Percentiles rank a stretch among this genome's conserved stretches.
Conservation (phyloP, 2,329 filamentous ascomycete genomes). For the Cercospora berteroae region DNA sequence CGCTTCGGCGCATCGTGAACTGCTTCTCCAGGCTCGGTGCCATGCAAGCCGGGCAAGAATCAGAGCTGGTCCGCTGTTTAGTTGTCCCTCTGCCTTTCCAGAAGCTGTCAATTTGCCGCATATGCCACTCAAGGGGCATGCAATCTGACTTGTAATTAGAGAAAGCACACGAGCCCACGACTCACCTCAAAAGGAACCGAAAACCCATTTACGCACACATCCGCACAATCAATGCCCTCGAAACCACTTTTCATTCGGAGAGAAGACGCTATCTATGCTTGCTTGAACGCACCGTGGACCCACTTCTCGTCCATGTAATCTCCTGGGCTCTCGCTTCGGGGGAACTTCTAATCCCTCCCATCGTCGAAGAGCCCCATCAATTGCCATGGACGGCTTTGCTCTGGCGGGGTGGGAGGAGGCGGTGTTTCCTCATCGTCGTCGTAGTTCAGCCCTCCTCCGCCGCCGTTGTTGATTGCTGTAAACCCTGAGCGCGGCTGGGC, state of each 20-base stretch:
- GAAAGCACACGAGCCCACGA: not conserved
- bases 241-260: not conserved
- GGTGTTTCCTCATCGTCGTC: conserved; percentile 4
- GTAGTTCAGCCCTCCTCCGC: conserved; percentile 5
- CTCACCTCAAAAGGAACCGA: not conserved
- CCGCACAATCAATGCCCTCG: not conserved
- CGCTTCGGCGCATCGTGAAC: not conserved
- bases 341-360: conserved; percentile 10
- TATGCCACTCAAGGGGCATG: not conserved
- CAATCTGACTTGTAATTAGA: not conserved
- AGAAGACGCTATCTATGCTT: not conserved
- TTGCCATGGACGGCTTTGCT: conserved; percentile 15
- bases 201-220: not conserved
- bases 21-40: not conserved
- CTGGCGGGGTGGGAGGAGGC: conserved; percentile 5
- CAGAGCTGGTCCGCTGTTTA: not conserved
- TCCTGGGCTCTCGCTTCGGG: not conserved
- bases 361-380: conserved; percentile 17
- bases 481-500: not conserved
- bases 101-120: not conserved
- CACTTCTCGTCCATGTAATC: conserved; percentile 3
- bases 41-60: not conserved
- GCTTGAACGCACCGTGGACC: not conserved
- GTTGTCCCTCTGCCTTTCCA: not conserved
- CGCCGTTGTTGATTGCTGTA: not conserved